Base-by-base conservation (phyloP, 148 eudicot species). In the Dianthus caryophyllus region DNA sequence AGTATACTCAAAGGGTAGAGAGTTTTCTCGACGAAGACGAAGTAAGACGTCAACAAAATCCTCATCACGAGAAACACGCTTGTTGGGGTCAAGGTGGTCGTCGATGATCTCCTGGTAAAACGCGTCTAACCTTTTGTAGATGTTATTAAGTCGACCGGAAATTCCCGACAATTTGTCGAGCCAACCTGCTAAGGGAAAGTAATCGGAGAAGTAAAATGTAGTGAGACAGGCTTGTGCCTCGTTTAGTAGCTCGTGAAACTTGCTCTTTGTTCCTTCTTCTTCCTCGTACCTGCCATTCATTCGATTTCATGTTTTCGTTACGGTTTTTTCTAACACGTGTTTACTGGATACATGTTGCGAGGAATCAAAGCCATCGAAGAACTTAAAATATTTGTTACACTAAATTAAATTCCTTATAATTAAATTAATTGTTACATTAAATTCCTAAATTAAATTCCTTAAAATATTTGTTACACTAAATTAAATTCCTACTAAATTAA, bases 1-100 rank as follows among this genome's bases (percentile, higher is more conserved):
- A 18, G 79, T 75, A 39, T 70, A 29, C 18, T 66, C 61, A 20
- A 74, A 57, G 2, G 61, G 55, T 29, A 64, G 36, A 16, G 58
- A 41, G 30, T 30, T 10, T 2, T 75, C 67, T 12, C n/a, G n/a
- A n/a, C 39, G 30, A 13, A 56, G 61, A 26, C 33, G 61, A 16
- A 56, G 61, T 56, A 56, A 36, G 29, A 56, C 17, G 30, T 56
- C 61, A 56, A 56, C 33, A 6, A 56, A 15, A 15, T 56, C 61
- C 61, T 56, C 61, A 12, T 54, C 36, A 7, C 24, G 36, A 0
- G 61, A 56, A 26, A 26, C 15, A 26, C 30, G 61, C 15, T 27
- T 27, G 18, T 13, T 56, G 0, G 61, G 61, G 33, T 56, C 33
- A 27, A 56, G 61, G 29, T 56, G 61, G 61, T 56, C 61, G 4